These are phyloP conservation scores for Trichophyton rubrum DNA, from an alignment of 2,329 filamentous ascomycete genomes.

Conservation along the genomic window DNA sequence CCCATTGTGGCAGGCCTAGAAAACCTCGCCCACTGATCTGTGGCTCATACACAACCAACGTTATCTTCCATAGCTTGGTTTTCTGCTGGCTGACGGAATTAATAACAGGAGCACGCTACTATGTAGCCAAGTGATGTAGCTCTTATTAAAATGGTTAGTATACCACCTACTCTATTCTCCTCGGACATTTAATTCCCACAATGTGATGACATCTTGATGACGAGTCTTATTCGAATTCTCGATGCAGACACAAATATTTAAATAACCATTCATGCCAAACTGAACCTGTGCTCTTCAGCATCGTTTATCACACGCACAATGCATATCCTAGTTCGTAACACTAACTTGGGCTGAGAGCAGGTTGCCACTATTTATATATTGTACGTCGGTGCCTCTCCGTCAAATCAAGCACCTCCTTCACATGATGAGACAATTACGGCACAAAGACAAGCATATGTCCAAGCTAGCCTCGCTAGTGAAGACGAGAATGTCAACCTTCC, in stretches of 20 bases:
- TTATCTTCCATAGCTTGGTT: not conserved
- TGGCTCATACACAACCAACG: not conserved
- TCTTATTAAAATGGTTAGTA: not conserved
- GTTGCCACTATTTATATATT: not conserved
- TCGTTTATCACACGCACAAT: not conserved
- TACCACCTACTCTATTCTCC: conserved; percentile 5
- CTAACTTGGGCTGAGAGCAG: not conserved
- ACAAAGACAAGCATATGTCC: conserved; percentile 97
- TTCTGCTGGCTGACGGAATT: not conserved
- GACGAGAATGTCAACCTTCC: conserved; percentile 40
- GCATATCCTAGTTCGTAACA: not conserved
- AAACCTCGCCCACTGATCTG: conserved; percentile 96
- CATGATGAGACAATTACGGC: conserved; percentile 73
- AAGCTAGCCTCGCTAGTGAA: conserved; percentile 44
- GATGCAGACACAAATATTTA: conserved; percentile 45
- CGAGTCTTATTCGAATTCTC: conserved; percentile 53
- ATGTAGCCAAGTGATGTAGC: not conserved
- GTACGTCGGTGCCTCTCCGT: not conserved
- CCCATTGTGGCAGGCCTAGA: conserved; percentile 95
- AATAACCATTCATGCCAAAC: conserved; percentile 49
- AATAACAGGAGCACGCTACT: conserved; percentile 13
- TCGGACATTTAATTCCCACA: conserved; percentile 14
- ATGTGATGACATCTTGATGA: conserved; percentile 46
- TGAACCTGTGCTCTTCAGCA: conserved; percentile 23
- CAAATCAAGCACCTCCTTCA: conserved; percentile 16